Percentiles rank a stretch among this genome's conserved stretches.
Evolutionary conservation across 306 rosid genomes (phyloP).

Genomic region (Senna tora): DNA sequence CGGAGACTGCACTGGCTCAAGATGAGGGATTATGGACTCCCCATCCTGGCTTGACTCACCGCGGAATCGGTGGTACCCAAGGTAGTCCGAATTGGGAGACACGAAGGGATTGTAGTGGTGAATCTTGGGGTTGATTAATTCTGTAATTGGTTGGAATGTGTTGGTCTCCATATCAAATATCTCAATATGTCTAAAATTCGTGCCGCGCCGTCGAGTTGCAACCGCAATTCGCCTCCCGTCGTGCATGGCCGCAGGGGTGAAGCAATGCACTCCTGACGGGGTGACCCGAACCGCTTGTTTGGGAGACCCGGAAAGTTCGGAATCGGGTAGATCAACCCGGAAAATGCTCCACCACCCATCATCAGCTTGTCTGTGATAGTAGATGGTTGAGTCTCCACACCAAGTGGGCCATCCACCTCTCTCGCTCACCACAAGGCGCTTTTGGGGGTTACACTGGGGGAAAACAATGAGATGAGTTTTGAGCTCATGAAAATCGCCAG

Average conservation of each 20-base stretch:
- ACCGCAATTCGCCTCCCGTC: constrained; percentile 60
- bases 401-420: constrained; percentile 95
- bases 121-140: constrained; percentile 50
- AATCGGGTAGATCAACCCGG: constrained; percentile 45
- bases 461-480: constrained; percentile 63
- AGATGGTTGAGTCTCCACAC: constrained; percentile 64
- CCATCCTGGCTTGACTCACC: constrained; percentile 57
- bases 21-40: constrained; percentile 58
- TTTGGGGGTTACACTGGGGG: constrained; percentile 38
- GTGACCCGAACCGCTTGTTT: constrained; percentile 55
- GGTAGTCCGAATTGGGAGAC: constrained; percentile 50
- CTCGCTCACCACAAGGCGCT: constrained; percentile 46
- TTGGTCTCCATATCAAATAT: constrained; percentile 49
- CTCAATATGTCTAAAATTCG: constrained; percentile 68
- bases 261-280: constrained; percentile 78
- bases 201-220: constrained; percentile 66
- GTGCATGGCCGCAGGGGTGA: constrained; percentile 77
- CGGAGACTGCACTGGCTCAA: constrained; percentile 57
- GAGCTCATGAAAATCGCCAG: constrained; percentile 66
- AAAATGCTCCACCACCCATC: constrained; percentile 95
- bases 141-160: constrained; percentile 55
- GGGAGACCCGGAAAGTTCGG: constrained; percentile 11
- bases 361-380: constrained; percentile 65
- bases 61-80: constrained; percentile 86
- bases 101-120: constrained; percentile 91